A percentile compares a stretch with the other conserved stretches of the same genome.
These are phyloP conservation scores for Basidiobolus meristosporus DNA, from an alignment of 371 early-diverging fungal species.

Conservation along the genomic window DNA sequence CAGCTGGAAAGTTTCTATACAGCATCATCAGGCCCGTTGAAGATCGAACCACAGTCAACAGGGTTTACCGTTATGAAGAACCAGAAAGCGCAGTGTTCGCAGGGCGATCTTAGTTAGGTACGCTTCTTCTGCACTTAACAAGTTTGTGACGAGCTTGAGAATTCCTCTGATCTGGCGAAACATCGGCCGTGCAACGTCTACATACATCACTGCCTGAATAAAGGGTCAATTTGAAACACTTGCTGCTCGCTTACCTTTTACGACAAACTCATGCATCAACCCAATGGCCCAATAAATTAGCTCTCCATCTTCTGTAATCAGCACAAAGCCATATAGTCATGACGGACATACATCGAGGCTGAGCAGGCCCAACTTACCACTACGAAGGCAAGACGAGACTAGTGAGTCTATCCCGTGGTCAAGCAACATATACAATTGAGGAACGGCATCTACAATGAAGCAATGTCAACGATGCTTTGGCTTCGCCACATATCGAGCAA, in stretches of 20 bases:
- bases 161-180: constrained; percentile 40
- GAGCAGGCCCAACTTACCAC: no score
- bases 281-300: constrained; percentile 68
- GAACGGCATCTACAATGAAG: constrained; percentile 11
- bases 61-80: constrained; percentile 34
- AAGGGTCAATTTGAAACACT: no score
- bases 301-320: constrained; percentile 49
- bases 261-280: constrained; percentile 59
- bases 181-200: constrained; percentile 26
- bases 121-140: constrained; percentile 34
- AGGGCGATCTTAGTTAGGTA: constrained; percentile 47
- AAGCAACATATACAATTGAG: constrained; percentile 24
- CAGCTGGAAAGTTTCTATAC: constrained; percentile 17
- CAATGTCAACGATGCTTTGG: constrained; percentile 1
- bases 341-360: no score
- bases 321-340: no score
- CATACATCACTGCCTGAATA: not conserved
- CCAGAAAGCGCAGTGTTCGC: constrained; percentile 50
- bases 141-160: constrained; percentile 25
- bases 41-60: no score
- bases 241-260: constrained; percentile 26
- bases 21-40: no score
- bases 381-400: constrained; percentile 41
- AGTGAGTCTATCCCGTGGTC: constrained; percentile 43
- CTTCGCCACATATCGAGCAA: constrained; percentile 5